Conservation (phyloP, 2,329 filamentous ascomycete genomes). For the Saccharata proteae region DNA sequence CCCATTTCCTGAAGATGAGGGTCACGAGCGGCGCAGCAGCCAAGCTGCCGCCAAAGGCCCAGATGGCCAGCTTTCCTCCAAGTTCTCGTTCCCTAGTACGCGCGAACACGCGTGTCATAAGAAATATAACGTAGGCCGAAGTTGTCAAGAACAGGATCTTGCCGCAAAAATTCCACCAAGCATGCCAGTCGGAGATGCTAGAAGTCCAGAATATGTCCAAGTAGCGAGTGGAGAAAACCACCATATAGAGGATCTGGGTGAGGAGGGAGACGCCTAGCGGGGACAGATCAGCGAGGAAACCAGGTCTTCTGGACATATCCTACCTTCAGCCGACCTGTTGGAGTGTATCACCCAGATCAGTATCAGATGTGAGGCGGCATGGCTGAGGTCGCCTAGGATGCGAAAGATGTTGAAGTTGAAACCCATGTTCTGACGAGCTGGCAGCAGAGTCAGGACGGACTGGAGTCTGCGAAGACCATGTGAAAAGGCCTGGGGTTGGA, state of each 20-base stretch:
- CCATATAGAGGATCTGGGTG: slow-evolving; percentile 74
- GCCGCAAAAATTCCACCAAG: slow-evolving; percentile 54
- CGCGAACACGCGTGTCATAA: slow-evolving; percentile 80
- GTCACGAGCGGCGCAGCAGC: slow-evolving; percentile 60
- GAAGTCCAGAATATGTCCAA: slow-evolving; percentile 59
- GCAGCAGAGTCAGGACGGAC: too few species aligned
- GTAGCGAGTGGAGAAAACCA: slow-evolving; percentile 80
- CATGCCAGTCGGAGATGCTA: slow-evolving; percentile 18
- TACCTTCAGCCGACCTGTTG: slow-evolving; percentile 77
- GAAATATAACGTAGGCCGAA: slow-evolving; percentile 71
- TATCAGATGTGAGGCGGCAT: slow-evolving; percentile 78
- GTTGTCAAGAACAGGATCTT: slow-evolving; percentile 82
- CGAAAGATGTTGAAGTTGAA: slow-evolving; percentile 47
- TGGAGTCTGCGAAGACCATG: too few species aligned
- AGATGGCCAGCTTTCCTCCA: slow-evolving; percentile 80
- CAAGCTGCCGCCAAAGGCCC: slow-evolving; percentile 53
- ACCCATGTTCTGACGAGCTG: too few species aligned
- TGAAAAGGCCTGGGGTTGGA: too few species aligned
- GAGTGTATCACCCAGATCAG: slow-evolving; percentile 82
- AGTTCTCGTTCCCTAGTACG: slow-evolving; percentile 82
- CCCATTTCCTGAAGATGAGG: slow-evolving; percentile 48
- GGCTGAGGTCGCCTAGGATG: slow-evolving; percentile 70
- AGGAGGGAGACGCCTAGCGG: slow-evolving; percentile 70
- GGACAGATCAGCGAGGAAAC: not conserved
- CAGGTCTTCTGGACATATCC: too few species aligned